Base-by-base conservation (phyloP, 495 filamentous ascomycete species). In the Delitschia confertaspora region DNA sequence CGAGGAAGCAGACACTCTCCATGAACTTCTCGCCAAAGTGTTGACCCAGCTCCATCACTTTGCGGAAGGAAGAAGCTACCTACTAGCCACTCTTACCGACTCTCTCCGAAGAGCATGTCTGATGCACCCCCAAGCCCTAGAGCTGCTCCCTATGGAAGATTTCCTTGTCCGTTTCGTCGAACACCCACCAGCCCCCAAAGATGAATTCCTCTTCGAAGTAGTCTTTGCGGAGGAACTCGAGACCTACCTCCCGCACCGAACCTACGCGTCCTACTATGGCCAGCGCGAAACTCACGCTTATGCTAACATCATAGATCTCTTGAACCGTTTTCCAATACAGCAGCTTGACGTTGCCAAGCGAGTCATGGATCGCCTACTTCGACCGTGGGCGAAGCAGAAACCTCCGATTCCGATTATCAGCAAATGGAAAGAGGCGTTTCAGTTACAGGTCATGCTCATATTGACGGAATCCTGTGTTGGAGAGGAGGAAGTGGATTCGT, bases 361-460 rank as follows among this genome's bases (percentile, higher is more conserved):
- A 4, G 36, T 69, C 4, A 32, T 69, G n/a, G 39, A 65, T 16
- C 44, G 42, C 11, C 35, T 72, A 1, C 44, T 66, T 11, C 21
- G 52, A 9, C 62, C 59, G 7, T 72, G 69, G 69, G 43, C 27
- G 11, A 33, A 51, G 9, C 68, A 72, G 33, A 61, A 53, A 40
- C 33, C 38, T 0, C 58, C 61, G 21, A 57, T 61, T 31, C 63
- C 65, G 3, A 59, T 66, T 6, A 59, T 67, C 23, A 65, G 52
- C 38, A 62, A 65, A 33, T 71, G 64, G 67, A 72, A 71, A 41
- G 59, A 49, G 24, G 38, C 57, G 6, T 42, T 60, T 11, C 69
- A 71, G 43, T 45, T 73, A n/a, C 69, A 73, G 42, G 46, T 60
- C 0, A 56, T 70, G 45, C 24, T 72, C 2, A 22, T 71, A 3